Conservation (phyloP, 768 basidiomycete genomes). For the Strobilomyces echinocephalus region DNA sequence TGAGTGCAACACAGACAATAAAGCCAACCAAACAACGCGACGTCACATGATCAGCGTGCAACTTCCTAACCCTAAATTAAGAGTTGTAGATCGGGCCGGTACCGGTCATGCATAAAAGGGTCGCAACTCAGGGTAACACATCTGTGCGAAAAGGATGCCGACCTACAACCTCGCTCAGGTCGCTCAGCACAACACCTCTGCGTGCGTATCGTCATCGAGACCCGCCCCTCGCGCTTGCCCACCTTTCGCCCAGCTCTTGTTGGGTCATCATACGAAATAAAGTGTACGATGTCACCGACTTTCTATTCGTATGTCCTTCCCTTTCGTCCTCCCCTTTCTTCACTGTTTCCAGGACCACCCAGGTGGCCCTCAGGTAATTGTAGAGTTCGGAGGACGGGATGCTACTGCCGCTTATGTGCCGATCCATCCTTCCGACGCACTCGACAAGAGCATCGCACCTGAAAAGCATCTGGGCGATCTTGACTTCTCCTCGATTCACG, state of each 20-base stretch:
- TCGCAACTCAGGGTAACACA: not conserved
- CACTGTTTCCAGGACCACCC: constrained; percentile 55
- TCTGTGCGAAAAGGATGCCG: constrained; percentile 16
- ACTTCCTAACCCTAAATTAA: constrained; percentile 1
- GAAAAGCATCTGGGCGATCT: constrained; percentile 73
- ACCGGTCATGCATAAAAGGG: not conserved
- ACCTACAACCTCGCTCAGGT: constrained; percentile 55
- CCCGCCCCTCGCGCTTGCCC: constrained; percentile 5
- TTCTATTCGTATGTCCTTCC: constrained; percentile 48
- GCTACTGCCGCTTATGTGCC: constrained; percentile 75
- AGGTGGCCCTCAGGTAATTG: constrained; percentile 76
- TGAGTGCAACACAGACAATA: constrained; percentile 43
- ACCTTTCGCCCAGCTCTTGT: constrained; percentile 51
- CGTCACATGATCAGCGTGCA: constrained; percentile 33
- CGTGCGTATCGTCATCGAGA: constrained; percentile 33
- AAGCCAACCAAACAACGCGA: constrained; percentile 49
- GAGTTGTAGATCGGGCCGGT: not conserved
- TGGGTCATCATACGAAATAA: constrained; percentile 79
- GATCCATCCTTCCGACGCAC: constrained; percentile 80
- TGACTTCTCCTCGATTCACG: constrained; percentile 39
- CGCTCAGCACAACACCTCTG: constrained; percentile 49
- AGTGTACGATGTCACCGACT: constrained; percentile 86
- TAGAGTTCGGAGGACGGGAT: constrained; percentile 81
- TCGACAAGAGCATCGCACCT: constrained; percentile 63
- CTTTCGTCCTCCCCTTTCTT: not conserved